These are phyloP conservation scores for Colletotrichum simmondsii DNA, from an alignment of 2,329 filamentous ascomycete species.

Conservation along the genomic window DNA sequence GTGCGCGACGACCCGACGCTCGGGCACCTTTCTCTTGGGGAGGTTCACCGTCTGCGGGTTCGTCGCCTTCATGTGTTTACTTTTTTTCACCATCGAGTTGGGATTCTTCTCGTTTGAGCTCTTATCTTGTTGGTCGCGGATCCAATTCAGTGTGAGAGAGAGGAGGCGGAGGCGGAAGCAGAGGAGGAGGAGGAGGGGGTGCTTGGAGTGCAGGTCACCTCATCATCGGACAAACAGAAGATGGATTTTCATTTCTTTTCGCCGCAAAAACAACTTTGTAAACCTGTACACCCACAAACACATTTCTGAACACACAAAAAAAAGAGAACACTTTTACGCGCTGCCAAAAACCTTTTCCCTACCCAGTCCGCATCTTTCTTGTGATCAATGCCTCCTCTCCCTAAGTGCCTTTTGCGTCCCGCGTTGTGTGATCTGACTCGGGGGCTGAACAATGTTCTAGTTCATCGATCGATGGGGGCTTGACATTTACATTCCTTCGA, in stretches of 20 bases:
- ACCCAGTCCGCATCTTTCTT: too few relatives aligned
- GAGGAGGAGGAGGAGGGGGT: neutral
- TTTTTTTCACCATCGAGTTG: conserved; percentile 40
- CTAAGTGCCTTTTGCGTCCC: too few relatives aligned
- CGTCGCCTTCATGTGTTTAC: conserved; percentile 50
- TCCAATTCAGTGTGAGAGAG: neutral
- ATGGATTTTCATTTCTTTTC: conserved; percentile 26
- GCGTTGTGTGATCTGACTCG: neutral
- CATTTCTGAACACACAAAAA: conserved; percentile 8
- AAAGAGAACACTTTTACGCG: conserved; percentile 8
- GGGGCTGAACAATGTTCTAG: neutral
- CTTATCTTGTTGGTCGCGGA: conserved; percentile 15
- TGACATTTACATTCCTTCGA: neutral
- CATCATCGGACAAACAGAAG: conserved; percentile 22
- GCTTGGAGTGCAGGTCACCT: conserved; percentile 32
- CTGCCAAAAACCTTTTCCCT: conserved; percentile 11
- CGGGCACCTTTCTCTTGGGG: conserved; percentile 36
- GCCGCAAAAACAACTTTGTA: conserved; percentile 3
- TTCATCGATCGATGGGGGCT: neutral
- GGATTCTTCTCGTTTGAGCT: conserved; percentile 38
- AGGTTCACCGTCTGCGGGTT: conserved; percentile 34
- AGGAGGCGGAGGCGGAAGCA: neutral
- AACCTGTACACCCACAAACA: conserved; percentile 19
- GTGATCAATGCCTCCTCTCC: too few relatives aligned
- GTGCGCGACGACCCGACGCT: conserved; percentile 4